Base-by-base conservation (phyloP, 192 early-diverging fungal genomes). In the Phlyctochytrium planicorne region DNA sequence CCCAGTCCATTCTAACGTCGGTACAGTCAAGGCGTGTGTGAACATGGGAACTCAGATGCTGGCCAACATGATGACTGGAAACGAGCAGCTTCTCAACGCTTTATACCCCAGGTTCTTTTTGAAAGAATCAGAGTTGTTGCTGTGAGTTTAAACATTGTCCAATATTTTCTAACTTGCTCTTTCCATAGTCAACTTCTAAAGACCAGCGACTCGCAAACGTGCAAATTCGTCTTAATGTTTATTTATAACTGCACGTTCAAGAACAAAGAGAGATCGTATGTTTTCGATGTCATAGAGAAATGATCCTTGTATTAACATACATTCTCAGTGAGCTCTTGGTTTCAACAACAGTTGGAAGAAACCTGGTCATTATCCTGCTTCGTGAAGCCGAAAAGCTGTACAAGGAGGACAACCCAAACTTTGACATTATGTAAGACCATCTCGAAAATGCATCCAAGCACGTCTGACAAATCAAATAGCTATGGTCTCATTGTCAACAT, bases 31-130 rank as follows among this genome's bases (percentile, higher is more conserved):
- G 34, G 65, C 64, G 16, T 65, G 61, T 35, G 69, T 81, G 57
- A 79, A 78, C 52, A 75, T 78, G 70, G 80, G 80, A 20, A 78
- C 71, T 2, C 80, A 81, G 65, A 69, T 66, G 50, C 63, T 81
- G 1, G 80, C 76, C 30, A 81, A 81, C 57, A 81, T 81, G 73
- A 81, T 81, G 80, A 81, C 80, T 0, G 74, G 68, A 33, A 78
- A 81, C 57, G 75, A 72, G 2, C 70, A 71, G 25, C 70, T 81
- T 16, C 73, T 75, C 63, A 74, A 75, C 67, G 69, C 67, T 52
- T 24, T 81, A 14, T 81, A 76, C 76, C 80, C 80, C 17, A 76
- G 66, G 23, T 81, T 74, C 34, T 78, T 81, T 50, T 55, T 65
- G 23, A 67, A 71, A 10, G 75, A 74, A 16, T 66, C 67, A 12